phyloP scores from a whole-genome alignment of 1,284 basidiomycete genomes.

The Ganoderma meredithae region DNA sequence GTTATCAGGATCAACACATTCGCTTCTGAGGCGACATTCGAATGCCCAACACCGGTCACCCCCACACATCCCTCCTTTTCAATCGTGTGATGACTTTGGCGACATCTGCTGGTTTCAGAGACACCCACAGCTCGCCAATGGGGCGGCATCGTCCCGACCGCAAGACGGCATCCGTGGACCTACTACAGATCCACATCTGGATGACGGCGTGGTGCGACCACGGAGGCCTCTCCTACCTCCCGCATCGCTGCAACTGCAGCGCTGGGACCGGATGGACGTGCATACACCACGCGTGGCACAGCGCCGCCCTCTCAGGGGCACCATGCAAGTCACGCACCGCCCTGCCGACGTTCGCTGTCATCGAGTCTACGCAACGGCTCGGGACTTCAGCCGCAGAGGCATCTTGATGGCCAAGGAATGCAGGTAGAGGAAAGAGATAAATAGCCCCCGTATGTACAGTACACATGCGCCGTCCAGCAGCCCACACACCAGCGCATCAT shows the following conservation, averaged over 20 bases:
- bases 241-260: not conserved
- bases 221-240: not conserved
- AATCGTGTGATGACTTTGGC: conserved; percentile 22
- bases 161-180: not conserved
- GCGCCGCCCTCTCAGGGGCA: not conserved
- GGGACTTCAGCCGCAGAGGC: not conserved
- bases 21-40: conserved; percentile 23
- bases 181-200: not conserved
- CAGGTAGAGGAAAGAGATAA: conserved; percentile 19
- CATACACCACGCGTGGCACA: not conserved
- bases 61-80: conserved; percentile 17
- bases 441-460: conserved; percentile 37
- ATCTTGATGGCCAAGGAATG: conserved; percentile 3
- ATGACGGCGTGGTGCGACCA: not conserved
- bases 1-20: conserved; percentile 16
- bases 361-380: not conserved
- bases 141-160: not conserved
- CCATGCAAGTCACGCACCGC: not conserved
- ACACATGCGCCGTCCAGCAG: conserved; percentile 26
- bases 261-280: not conserved
- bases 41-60: conserved; percentile 27
- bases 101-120: not conserved
- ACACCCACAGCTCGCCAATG: not conserved
- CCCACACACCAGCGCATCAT: conserved; percentile 40
- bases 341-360: not conserved